A percentile compares a stretch with the other conserved stretches of the same genome.
These are phyloP conservation scores for Tardiomyces digboiensis DNA, from an alignment of 1,139 yeast genomes.

Conservation along the genomic window DNA sequence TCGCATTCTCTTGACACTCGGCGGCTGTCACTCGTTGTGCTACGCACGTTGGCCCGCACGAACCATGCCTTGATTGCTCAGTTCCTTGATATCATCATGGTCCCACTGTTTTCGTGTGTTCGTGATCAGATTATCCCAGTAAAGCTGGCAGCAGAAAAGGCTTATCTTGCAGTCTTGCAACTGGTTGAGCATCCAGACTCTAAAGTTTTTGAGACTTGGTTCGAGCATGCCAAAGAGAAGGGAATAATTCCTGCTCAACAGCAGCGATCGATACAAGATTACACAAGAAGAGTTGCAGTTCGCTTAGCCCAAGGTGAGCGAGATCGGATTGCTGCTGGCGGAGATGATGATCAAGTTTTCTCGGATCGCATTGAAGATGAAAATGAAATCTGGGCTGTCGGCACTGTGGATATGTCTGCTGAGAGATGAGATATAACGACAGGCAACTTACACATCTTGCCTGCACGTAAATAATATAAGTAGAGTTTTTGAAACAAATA, in stretches of 20 bases:
- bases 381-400: constrained; percentile 44
- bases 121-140: constrained; percentile 85
- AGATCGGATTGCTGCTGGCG: constrained; percentile 83
- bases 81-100: constrained; percentile 49
- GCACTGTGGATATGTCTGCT: background rate
- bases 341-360: constrained; percentile 78
- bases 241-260: constrained; percentile 30
- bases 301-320: constrained; percentile 67
- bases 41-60: constrained; percentile 64
- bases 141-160: constrained; percentile 91
- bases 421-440: background rate
- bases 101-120: constrained; percentile 72
- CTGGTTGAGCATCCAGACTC: constrained; percentile 64
- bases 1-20: constrained; percentile 71
- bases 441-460: background rate
- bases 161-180: constrained; percentile 63
- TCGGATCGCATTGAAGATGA: constrained; percentile 86
- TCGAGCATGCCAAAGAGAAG: constrained; percentile 15
- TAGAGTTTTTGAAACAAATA: background rate
- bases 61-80: constrained; percentile 43
- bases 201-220: constrained; percentile 54
- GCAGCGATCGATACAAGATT: constrained; percentile 74
- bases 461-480: too few relatives aligned
- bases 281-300: constrained; percentile 76
- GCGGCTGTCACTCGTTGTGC: constrained; percentile 65